These are phyloP conservation scores for Medicago arabica DNA, from an alignment of 306 rosid species.

Conservation along the genomic window DNA sequence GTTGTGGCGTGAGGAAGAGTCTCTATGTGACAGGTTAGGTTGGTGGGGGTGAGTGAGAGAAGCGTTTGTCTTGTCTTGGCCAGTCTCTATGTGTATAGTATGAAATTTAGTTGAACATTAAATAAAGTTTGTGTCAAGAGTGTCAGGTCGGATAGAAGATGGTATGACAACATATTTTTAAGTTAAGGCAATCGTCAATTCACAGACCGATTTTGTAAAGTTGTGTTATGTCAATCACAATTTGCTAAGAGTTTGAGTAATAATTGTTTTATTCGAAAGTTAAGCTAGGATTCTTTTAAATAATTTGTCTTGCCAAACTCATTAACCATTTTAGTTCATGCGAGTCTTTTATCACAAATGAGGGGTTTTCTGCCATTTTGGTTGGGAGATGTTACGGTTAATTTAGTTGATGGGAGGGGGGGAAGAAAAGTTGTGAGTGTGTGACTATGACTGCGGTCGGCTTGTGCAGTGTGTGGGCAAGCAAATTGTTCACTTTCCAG, in stretches of 20 bases:
- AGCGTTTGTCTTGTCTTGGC: conserved; percentile 42
- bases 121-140: no score
- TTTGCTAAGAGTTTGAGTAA: no score
- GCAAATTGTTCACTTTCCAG: background rate
- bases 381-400: conserved; percentile 31
- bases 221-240: no score
- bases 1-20: conserved; percentile 33
- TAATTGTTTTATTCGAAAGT: no score
- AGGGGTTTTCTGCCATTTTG: conserved; percentile 13
- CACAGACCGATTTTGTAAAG: no score
- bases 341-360: conserved; percentile 31
- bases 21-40: background rate
- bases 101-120: no score
- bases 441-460: conserved; percentile 31
- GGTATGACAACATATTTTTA: no score
- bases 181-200: no score
- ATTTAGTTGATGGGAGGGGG: conserved; percentile 41
- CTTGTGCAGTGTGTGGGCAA: conserved; percentile 1
- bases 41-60: background rate
- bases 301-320: no score
- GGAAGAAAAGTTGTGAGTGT: conserved; percentile 4
- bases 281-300: no score
- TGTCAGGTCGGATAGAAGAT: no score
- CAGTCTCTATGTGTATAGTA: no score
- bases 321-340: background rate